phyloP scores from a whole-genome alignment of 2,329 filamentous ascomycete genomes.

The Penicillium sp. region DNA sequence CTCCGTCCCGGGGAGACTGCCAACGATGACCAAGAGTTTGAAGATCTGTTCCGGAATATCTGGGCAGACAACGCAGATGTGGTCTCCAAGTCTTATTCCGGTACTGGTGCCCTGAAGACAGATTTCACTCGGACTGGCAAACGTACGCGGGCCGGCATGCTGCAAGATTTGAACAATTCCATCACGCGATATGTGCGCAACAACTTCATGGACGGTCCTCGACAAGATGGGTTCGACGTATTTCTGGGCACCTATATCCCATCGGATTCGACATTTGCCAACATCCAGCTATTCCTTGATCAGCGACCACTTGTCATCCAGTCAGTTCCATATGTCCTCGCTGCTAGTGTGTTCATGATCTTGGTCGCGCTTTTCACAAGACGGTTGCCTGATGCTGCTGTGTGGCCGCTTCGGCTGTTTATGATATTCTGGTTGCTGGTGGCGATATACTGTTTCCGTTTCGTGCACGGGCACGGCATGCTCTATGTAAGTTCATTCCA shows the following conservation, averaged over 20 bases:
- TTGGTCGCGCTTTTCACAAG: slow-evolving; percentile 71
- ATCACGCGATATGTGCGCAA: slow-evolving; percentile 86
- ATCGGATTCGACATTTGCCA: slow-evolving; percentile 66
- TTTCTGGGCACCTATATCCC: slow-evolving; percentile 87
- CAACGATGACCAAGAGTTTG: slow-evolving; percentile 76
- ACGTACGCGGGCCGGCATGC: slow-evolving; percentile 76
- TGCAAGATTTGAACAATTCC: slow-evolving; percentile 85
- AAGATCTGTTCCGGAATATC: slow-evolving; percentile 89
- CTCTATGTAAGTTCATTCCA: slow-evolving; percentile 71
- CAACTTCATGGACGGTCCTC: slow-evolving; percentile 90
- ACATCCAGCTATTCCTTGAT: slow-evolving; percentile 75
- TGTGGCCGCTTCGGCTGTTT: slow-evolving; percentile 80
- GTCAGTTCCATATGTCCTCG: slow-evolving; percentile 86
- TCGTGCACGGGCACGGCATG: slow-evolving; percentile 81
- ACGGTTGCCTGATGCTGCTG: slow-evolving; percentile 66
- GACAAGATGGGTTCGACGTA: slow-evolving; percentile 92
- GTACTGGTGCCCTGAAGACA: slow-evolving; percentile 95
- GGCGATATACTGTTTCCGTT: slow-evolving; percentile 68
- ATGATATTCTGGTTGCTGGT: slow-evolving; percentile 73
- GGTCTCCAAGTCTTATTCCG: slow-evolving; percentile 87
- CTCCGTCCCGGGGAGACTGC: slow-evolving; percentile 74
- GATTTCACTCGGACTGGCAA: slow-evolving; percentile 94
- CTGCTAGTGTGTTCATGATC: slow-evolving; percentile 80
- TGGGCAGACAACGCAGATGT: slow-evolving; percentile 99
- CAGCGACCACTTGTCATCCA: slow-evolving; percentile 83